Conservation (phyloP, 2,329 filamentous ascomycete genomes). For the Microcyclosporella mali region DNA sequence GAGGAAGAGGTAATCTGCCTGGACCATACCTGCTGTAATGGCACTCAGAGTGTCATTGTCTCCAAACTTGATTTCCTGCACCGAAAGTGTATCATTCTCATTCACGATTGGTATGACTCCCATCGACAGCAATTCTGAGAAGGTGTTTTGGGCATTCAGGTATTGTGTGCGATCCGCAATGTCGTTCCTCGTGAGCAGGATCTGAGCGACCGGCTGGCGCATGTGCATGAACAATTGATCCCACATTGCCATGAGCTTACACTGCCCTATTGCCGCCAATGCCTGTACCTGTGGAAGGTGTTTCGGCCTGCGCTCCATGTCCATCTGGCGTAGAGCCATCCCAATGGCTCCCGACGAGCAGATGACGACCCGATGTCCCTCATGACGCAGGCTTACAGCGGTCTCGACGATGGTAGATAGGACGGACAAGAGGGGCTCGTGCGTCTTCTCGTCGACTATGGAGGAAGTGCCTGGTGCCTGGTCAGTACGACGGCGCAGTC, state of each 20-base stretch:
- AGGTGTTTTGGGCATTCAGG: constrained; percentile 92
- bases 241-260: constrained; percentile 90
- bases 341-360: constrained; percentile 97
- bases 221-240: constrained; percentile 85
- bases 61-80: constrained; percentile 98
- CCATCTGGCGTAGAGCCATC: constrained; percentile 84
- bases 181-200: constrained; percentile 88
- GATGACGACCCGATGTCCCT: constrained; percentile 91
- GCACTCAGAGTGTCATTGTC: constrained; percentile 97
- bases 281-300: constrained; percentile 87
- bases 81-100: constrained; percentile 94
- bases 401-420: constrained; percentile 92
- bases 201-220: constrained; percentile 86
- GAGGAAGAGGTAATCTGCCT: constrained; percentile 91
- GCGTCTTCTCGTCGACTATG: constrained; percentile 94
- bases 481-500: constrained; percentile 10
- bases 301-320: constrained; percentile 80
- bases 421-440: constrained; percentile 86
- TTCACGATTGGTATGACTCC: constrained; percentile 98
- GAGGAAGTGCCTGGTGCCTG: constrained; percentile 74
- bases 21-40: constrained; percentile 94
- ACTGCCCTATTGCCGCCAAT: constrained; percentile 92
- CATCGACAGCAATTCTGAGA: constrained; percentile 83
- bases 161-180: constrained; percentile 96
- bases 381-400: constrained; percentile 74